Percentiles rank a stretch among this genome's conserved stretches.
Evolutionary conservation across 2,329 filamentous ascomycete species (phyloP).

Genomic region (Metarhizium humberi): DNA sequence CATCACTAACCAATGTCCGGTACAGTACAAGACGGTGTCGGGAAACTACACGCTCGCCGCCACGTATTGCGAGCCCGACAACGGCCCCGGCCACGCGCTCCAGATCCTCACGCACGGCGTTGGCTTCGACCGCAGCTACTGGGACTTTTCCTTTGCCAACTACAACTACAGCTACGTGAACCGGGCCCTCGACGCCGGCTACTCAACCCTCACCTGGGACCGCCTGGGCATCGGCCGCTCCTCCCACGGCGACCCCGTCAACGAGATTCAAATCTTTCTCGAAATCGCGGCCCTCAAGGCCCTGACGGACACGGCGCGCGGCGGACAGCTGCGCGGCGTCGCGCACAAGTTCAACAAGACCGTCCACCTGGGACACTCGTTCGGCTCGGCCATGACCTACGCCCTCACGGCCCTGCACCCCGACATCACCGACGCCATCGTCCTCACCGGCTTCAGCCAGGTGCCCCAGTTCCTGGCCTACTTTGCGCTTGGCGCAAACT

Average conservation of each 20-base stretch:
- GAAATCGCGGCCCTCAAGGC: slow-evolving; percentile 48
- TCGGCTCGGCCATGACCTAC: slow-evolving; percentile 51
- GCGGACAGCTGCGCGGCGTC: slow-evolving; percentile 33
- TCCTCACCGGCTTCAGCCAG: slow-evolving; percentile 51
- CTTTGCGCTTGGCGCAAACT: slow-evolving; percentile 37
- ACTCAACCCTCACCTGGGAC: slow-evolving; percentile 52
- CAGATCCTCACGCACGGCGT: slow-evolving; percentile 34
- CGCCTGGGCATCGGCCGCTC: slow-evolving; percentile 52
- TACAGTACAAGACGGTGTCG: slow-evolving; percentile 36
- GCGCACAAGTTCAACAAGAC: slow-evolving; percentile 29
- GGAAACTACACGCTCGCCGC: slow-evolving; percentile 49
- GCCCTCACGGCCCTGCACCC: slow-evolving; percentile 43
- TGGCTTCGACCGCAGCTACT: slow-evolving; percentile 42
- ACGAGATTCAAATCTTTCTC: slow-evolving; percentile 47
- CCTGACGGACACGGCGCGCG: slow-evolving; percentile 40
- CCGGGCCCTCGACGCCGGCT: slow-evolving; percentile 44
- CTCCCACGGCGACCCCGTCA: slow-evolving; percentile 47
- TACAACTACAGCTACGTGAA: slow-evolving; percentile 56
- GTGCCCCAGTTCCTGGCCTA: slow-evolving; percentile 32
- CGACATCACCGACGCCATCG: slow-evolving; percentile 43
- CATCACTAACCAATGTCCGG: not conserved
- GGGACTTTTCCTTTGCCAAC: slow-evolving; percentile 48
- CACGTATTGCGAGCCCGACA: slow-evolving; percentile 50
- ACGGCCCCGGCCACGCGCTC: slow-evolving; percentile 25
- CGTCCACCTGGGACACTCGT: slow-evolving; percentile 55